These are phyloP conservation scores for Nemophila menziesii DNA, from an alignment of 257 asterid species.

Conservation along the genomic window DNA sequence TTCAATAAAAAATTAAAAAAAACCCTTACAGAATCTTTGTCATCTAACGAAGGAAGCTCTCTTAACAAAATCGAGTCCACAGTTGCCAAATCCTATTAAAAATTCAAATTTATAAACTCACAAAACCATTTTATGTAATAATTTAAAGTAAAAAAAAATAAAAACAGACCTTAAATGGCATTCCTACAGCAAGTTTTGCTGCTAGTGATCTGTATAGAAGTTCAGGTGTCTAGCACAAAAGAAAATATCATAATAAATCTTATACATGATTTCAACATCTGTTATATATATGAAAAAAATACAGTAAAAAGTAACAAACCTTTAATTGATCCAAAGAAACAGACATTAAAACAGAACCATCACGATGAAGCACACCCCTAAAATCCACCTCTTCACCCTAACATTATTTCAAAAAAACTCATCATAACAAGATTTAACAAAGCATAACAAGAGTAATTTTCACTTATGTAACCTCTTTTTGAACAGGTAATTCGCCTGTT, in stretches of 20 bases:
- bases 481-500: conserved; percentile 82
- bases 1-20: conserved; percentile 4
- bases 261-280: conserved; percentile 4
- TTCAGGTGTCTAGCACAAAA: conserved; percentile 63
- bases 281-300: not conserved
- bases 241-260: conserved; percentile 3
- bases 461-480: conserved; percentile 58
- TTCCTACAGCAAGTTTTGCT: conserved; percentile 79
- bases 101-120: conserved; percentile 10
- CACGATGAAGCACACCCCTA: conserved; percentile 97
- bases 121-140: not conserved
- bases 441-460: not conserved
- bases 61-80: conserved; percentile 89
- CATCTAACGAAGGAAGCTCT: conserved; percentile 79
- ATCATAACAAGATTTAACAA: conserved; percentile 12
- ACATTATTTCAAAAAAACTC: conserved; percentile 1
- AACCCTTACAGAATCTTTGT: conserved; percentile 72
- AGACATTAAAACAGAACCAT: conserved; percentile 96
- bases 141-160: conserved; percentile 9
- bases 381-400: conserved; percentile 98
- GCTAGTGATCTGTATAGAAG: conserved; percentile 76
- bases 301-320: conserved; percentile 30
- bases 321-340: conserved; percentile 85
- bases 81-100: conserved; percentile 78
- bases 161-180: conserved; percentile 82